These are phyloP conservation scores for Candida glaebosa DNA, from an alignment of 805 yeast species.

Conservation along the genomic window DNA sequence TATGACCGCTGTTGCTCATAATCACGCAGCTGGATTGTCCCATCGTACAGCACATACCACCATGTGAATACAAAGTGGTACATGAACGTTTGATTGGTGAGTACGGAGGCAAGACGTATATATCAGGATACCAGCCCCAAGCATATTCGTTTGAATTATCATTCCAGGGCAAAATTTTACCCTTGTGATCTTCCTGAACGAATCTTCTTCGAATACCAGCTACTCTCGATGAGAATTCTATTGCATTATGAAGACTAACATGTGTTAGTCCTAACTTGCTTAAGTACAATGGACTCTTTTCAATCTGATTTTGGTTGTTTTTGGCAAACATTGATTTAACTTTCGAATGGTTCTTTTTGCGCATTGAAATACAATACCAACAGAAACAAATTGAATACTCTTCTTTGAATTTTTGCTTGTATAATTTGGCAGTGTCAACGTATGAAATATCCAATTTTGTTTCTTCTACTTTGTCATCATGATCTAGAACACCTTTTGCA, in stretches of 20 bases:
- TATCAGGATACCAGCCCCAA: conserved; percentile 1
- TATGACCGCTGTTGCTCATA: background rate
- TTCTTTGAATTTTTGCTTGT: background rate
- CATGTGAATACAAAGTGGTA: background rate
- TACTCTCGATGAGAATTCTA: conserved; percentile 6
- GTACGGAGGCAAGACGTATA: conserved; percentile 7
- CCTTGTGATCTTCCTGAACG: conserved; percentile 5
- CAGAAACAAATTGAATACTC: conserved; percentile 18
- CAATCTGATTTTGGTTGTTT: background rate
- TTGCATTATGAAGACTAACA: conserved; percentile 13
- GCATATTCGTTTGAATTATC: background rate
- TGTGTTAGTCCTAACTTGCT: conserved; percentile 11
- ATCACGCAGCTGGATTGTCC: background rate
- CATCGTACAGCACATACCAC: conserved; percentile 4
- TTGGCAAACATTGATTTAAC: conserved; percentile 7
- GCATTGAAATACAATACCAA: conserved; percentile 11
- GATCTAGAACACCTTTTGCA: background rate
- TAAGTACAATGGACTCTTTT: conserved; percentile 6
- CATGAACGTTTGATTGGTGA: conserved; percentile 4
- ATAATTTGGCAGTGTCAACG: background rate
- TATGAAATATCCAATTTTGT: background rate
- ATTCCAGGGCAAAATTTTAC: conserved; percentile 5
- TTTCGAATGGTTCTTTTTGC: conserved; percentile 6
- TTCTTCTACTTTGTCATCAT: background rate
- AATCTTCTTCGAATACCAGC: conserved; percentile 5